Conservation (phyloP, 192 early-diverging fungal genomes). For the Chytriomyces sp. region DNA sequence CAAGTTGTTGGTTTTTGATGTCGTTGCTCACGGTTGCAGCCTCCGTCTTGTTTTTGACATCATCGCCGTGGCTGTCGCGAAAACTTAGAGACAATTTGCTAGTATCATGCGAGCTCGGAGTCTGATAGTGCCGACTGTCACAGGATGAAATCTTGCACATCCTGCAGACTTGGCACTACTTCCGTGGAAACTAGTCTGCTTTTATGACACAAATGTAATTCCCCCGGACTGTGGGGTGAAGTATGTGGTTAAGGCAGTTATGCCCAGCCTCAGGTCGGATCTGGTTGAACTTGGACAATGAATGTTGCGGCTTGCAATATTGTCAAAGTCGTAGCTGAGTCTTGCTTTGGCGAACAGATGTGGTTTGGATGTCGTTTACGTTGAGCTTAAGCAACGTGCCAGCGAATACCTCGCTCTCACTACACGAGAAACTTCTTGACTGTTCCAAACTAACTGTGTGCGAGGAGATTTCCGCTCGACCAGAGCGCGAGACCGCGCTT, state of each 20-base stretch:
- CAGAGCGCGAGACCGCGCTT: too few species aligned
- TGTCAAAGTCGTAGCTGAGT: slow-evolving; percentile 29
- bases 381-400: too few species aligned
- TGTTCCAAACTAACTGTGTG: too few species aligned
- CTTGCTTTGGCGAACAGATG: slow-evolving; percentile 88
- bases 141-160: slow-evolving; percentile 97
- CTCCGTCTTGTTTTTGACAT: background rate
- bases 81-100: background rate
- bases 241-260: background rate
- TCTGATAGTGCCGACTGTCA: background rate
- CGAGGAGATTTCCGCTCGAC: too few species aligned
- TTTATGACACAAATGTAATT: slow-evolving; percentile 92
- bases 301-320: background rate
- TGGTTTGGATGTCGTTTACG: slow-evolving; percentile 82
- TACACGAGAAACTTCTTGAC: too few species aligned
- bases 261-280: too few species aligned
- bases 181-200: slow-evolving; percentile 63
- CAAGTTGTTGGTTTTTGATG: too few species aligned
- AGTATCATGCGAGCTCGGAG: background rate
- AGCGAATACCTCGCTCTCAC: too few species aligned
- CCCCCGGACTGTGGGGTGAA: slow-evolving; percentile 83
- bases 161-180: slow-evolving; percentile 87
- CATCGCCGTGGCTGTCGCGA: background rate
- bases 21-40: background rate
- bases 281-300: background rate